A percentile compares a stretch with the other conserved stretches of the same genome.
These are phyloP conservation scores for Fonsecaea monophora DNA, from an alignment of 2,329 filamentous ascomycete genomes.

Conservation along the genomic window DNA sequence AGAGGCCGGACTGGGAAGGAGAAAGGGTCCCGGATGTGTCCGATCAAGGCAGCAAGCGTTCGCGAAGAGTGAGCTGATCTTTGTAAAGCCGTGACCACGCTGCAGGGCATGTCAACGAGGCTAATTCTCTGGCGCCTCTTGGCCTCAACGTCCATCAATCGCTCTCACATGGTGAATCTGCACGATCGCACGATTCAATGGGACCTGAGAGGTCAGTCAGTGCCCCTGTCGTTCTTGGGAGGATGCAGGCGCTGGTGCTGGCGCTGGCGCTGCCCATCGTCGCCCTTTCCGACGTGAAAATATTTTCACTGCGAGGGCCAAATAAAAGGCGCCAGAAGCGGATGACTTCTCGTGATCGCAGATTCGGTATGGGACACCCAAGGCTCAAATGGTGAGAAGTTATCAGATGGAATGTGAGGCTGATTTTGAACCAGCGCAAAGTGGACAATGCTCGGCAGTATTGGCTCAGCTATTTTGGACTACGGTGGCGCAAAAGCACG, in stretches of 20 bases:
- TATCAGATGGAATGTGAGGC: neutral
- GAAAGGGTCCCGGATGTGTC: neutral
- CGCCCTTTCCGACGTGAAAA: neutral
- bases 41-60: neutral
- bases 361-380: neutral
- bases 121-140: neutral
- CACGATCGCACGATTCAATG: neutral
- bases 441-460: neutral
- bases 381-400: neutral
- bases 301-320: neutral
- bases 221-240: neutral
- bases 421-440: neutral
- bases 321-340: neutral
- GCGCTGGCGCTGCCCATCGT: neutral
- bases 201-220: neutral
- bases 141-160: neutral
- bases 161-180: neutral
- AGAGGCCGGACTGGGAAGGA: neutral
- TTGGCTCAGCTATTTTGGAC: neutral
- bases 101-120: conserved; percentile 1
- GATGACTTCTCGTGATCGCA: neutral
- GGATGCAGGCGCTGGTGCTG: too few species aligned
- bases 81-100: neutral
- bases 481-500: neutral
- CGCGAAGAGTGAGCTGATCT: neutral